Evolutionary conservation across 768 basidiomycete species (phyloP).

Genomic region (Mycena haematopus): DNA sequence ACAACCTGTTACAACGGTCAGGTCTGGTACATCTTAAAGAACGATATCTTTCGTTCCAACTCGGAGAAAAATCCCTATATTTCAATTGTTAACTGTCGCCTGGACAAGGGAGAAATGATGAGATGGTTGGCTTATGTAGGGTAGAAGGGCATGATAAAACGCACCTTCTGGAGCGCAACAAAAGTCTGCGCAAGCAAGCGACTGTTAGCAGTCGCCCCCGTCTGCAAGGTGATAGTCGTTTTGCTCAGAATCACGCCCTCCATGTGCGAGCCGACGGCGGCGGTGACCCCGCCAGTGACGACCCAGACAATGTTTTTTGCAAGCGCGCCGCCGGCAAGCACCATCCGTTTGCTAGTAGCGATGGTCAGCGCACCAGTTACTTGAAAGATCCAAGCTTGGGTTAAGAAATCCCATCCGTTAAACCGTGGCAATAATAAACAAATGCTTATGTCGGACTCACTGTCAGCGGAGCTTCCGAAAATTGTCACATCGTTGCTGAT

Average conservation of each 20-base stretch:
- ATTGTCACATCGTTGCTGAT: background rate
- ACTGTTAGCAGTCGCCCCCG: background rate
- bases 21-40: too few relatives aligned
- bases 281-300: background rate
- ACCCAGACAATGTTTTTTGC: background rate
- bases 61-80: too few relatives aligned
- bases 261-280: background rate
- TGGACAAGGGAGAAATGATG: too few relatives aligned
- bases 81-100: too few relatives aligned
- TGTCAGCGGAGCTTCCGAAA: background rate
- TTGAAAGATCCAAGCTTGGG: slow-evolving; percentile 4
- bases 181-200: background rate
- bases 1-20: too few relatives aligned
- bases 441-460: background rate
- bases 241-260: background rate
- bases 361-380: background rate
- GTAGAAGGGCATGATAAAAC: too few relatives aligned
- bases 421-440: too few relatives aligned
- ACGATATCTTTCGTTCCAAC: too few relatives aligned
- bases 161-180: too few relatives aligned
- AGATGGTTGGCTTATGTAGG: too few relatives aligned
- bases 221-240: background rate
- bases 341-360: background rate
- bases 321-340: background rate
- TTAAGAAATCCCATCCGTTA: background rate